These are phyloP conservation scores for Aspergillus sp. DNA, from an alignment of 2,329 filamentous ascomycete genomes.

Conservation along the genomic window DNA sequence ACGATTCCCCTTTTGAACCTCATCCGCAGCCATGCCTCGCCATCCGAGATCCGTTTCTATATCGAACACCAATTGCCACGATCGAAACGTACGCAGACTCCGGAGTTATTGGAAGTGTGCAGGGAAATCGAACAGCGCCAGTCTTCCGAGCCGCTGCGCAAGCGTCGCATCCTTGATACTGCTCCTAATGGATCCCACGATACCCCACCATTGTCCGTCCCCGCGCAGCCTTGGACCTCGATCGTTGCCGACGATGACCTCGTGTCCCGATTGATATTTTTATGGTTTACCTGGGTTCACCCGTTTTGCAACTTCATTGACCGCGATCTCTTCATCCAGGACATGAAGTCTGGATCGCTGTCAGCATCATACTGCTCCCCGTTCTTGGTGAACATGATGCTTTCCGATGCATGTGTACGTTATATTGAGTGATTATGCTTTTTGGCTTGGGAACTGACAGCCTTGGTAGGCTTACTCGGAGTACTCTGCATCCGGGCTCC, in stretches of 20 bases:
- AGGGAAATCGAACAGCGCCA: conserved; percentile 18
- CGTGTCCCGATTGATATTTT: conserved; percentile 33
- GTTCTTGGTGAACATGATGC: conserved; percentile 35
- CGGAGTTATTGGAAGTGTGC: conserved; percentile 21
- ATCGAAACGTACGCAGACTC: conserved; percentile 19
- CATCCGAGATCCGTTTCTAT: conserved; percentile 27
- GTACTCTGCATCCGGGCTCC: conserved; percentile 22
- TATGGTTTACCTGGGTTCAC: conserved; percentile 33
- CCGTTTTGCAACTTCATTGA: conserved; percentile 34
- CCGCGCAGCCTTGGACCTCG: conserved; percentile 30
- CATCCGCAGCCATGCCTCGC: conserved; percentile 27
- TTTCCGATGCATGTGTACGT: conserved; percentile 33
- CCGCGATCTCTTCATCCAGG: conserved; percentile 33
- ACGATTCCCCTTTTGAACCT: conserved; percentile 24
- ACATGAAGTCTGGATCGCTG: conserved; percentile 32
- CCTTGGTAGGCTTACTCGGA: conserved; percentile 28
- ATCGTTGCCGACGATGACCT: conserved; percentile 25
- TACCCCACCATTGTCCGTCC: conserved; percentile 23
- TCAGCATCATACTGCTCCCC: conserved; percentile 33
- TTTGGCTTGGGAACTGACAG: neutral
- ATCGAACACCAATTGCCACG: conserved; percentile 24
- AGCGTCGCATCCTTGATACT: conserved; percentile 18
- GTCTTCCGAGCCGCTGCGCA: conserved; percentile 15
- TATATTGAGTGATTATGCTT: no score
- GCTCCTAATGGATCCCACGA: conserved; percentile 15